Conservation (phyloP, 108 stramenopile species). For the Ochromonas danica region DNA sequence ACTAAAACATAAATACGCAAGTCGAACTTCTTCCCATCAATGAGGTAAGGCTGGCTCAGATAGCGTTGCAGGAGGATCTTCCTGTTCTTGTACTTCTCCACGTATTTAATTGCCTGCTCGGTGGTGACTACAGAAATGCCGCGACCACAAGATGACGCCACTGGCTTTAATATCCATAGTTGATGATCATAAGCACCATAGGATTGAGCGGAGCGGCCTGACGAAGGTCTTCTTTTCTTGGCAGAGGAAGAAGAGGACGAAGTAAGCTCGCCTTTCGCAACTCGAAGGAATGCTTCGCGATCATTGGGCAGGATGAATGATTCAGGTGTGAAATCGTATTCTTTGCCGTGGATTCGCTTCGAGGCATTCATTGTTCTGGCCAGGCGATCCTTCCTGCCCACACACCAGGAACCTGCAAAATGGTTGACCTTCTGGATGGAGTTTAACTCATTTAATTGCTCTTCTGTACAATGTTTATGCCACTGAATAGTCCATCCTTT, state of each 20-base stretch:
- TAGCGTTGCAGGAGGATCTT: conserved; percentile 46
- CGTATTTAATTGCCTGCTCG: background rate
- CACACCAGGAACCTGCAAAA: conserved; percentile 61
- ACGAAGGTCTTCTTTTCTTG: background rate
- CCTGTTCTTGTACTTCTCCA: no score
- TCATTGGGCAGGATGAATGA: conserved; percentile 59
- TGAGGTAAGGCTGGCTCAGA: conserved; percentile 25
- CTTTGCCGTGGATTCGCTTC: conserved; percentile 28
- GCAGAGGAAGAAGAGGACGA: background rate
- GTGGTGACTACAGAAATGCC: conserved; percentile 53
- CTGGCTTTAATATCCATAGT: conserved; percentile 58
- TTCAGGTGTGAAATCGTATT: conserved; percentile 50
- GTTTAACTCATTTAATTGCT: conserved; percentile 46
- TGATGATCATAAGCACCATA: background rate
- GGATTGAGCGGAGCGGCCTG: no score
- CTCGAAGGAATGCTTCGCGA: background rate
- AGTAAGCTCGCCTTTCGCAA: background rate
- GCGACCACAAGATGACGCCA: conserved; percentile 55
- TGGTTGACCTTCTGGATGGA: conserved; percentile 63
- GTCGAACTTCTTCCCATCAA: conserved; percentile 28
- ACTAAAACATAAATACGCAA: conserved; percentile 39
- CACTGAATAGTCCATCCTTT: conserved; percentile 51
- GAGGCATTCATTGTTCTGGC: conserved; percentile 45
- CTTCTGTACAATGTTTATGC: conserved; percentile 48
- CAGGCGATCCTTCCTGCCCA: conserved; percentile 65